Evolutionary conservation across 2,329 filamentous ascomycete genomes (phyloP).

Genomic region (Aureobasidium sp.): DNA sequence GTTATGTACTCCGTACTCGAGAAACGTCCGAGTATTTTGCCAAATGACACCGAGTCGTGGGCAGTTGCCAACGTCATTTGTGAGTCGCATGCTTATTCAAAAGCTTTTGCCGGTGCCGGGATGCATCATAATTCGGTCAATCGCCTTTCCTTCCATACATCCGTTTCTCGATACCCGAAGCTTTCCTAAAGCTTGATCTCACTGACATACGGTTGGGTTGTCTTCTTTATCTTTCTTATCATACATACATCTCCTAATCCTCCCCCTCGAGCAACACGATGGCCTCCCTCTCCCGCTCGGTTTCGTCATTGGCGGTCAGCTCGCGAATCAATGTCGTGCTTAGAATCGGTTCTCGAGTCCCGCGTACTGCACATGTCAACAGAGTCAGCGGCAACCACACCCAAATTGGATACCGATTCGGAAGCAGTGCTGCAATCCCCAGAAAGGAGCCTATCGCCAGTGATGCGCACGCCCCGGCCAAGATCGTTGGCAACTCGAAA

Average conservation of each 20-base stretch:
- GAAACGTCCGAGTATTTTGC: neutral
- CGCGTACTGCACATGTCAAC: neutral
- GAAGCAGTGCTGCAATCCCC: neutral
- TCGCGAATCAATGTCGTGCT: neutral
- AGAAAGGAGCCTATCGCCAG: neutral
- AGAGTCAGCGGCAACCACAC: neutral
- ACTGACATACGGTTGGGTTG: neutral
- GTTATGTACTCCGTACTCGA: neutral
- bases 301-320: neutral
- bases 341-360: neutral
- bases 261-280: neutral
- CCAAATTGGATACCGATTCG: neutral
- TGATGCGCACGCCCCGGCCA: neutral
- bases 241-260: neutral
- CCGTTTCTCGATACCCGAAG: neutral
- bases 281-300: conserved; percentile 2
- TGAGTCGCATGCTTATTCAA: neutral
- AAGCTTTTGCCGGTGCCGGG: neutral
- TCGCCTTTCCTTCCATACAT: neutral
- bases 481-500: conserved; percentile 21
- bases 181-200: neutral
- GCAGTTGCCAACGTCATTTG: neutral
- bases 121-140: neutral
- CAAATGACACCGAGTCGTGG: neutral
- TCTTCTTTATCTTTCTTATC: neutral